These are phyloP conservation scores for Sporothrix euskadiensis DNA, from an alignment of 2,329 filamentous ascomycete genomes.

Conservation along the genomic window DNA sequence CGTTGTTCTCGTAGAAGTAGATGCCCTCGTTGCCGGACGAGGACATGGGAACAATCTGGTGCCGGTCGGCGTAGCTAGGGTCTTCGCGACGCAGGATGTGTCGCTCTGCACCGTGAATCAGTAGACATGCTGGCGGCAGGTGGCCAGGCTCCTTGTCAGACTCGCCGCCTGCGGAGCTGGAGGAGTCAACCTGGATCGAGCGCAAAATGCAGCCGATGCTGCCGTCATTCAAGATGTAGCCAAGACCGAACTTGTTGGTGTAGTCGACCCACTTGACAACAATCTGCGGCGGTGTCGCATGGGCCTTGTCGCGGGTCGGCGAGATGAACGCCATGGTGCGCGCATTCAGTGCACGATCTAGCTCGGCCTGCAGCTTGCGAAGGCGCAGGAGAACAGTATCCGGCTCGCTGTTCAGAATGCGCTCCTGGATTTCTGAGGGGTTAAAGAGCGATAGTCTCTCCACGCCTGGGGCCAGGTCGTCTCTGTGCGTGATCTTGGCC, in stretches of 20 bases:
- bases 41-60: slow-evolving; percentile 62
- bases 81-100: slow-evolving; percentile 66
- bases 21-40: slow-evolving; percentile 45
- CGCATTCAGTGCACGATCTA: slow-evolving; percentile 64
- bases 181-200: slow-evolving; percentile 47
- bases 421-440: slow-evolving; percentile 53
- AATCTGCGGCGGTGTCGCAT: slow-evolving; percentile 63
- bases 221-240: slow-evolving; percentile 80
- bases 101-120: slow-evolving; percentile 69
- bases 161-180: slow-evolving; percentile 4
- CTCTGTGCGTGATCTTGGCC: not conserved
- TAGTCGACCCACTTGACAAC: slow-evolving; percentile 86
- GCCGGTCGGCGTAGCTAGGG: slow-evolving; percentile 55
- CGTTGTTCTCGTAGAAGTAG: slow-evolving; percentile 73
- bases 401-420: slow-evolving; percentile 56
- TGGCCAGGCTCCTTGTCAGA: slow-evolving; percentile 42
- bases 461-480: not conserved
- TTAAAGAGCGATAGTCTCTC: slow-evolving; percentile 55
- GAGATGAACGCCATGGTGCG: slow-evolving; percentile 63
- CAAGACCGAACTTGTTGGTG: slow-evolving; percentile 81
- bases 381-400: slow-evolving; percentile 60
- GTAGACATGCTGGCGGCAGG: slow-evolving; percentile 68
- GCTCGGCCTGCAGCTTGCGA: slow-evolving; percentile 57
- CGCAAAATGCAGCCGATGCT: slow-evolving; percentile 71
- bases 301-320: slow-evolving; percentile 52